A percentile compares a stretch with the other conserved stretches of the same genome.
Evolutionary conservation across 2,329 filamentous ascomycete genomes (phyloP).

Genomic region (Calonectria crousiana): DNA sequence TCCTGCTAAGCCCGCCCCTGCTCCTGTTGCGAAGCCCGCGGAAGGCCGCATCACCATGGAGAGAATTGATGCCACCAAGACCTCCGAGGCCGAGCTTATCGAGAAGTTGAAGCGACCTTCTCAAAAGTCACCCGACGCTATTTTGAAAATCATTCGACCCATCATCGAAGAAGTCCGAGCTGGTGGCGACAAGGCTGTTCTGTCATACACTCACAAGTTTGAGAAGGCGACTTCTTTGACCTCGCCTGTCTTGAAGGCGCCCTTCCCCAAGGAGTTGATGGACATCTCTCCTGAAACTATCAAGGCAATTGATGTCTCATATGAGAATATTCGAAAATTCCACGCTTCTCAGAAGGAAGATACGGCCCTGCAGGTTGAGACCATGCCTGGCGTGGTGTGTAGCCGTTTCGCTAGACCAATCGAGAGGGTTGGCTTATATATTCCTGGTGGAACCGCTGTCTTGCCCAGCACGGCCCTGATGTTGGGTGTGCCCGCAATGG

Average conservation of each 20-base stretch:
- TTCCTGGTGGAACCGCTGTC: slow-evolving; percentile 97
- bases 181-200: slow-evolving; percentile 86
- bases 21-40: slow-evolving; percentile 51
- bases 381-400: slow-evolving; percentile 97
- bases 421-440: slow-evolving; percentile 95
- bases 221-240: slow-evolving; percentile 94
- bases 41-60: slow-evolving; percentile 82
- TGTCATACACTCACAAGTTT: slow-evolving; percentile 97
- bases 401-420: slow-evolving; percentile 93
- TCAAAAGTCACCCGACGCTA: slow-evolving; percentile 93
- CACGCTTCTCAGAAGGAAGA: slow-evolving; percentile 91
- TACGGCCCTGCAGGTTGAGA: slow-evolving; percentile 87
- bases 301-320: slow-evolving; percentile 92
- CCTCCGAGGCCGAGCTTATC: slow-evolving; percentile 73
- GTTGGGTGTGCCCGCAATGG: slow-evolving; percentile 97
- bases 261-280: slow-evolving; percentile 90
- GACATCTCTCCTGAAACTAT: slow-evolving; percentile 85
- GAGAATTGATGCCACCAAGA: slow-evolving; percentile 77
- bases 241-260: slow-evolving; percentile 89
- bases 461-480: slow-evolving; percentile 96
- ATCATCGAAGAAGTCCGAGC: slow-evolving; percentile 90
- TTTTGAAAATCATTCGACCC: slow-evolving; percentile 89
- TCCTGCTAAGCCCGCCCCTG: slow-evolving; percentile 47
- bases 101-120: slow-evolving; percentile 88
- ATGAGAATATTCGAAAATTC: slow-evolving; percentile 94